Evolutionary conservation across 805 yeast species (phyloP).

Genomic region (Starmerella apis): DNA sequence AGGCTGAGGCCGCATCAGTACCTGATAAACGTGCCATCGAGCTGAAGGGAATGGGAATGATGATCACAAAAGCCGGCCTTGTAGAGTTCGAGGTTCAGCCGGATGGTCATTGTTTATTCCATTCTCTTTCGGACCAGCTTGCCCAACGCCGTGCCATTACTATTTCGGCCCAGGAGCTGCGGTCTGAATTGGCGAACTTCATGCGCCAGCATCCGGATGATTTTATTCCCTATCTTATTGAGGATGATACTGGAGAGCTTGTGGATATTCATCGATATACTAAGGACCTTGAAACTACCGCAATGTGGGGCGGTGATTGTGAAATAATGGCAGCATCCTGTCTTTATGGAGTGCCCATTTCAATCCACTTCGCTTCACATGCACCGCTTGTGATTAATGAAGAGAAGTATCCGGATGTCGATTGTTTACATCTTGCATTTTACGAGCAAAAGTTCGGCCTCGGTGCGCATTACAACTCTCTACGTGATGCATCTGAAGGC

Average conservation of each 20-base stretch:
- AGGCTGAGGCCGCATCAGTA: conserved; percentile 51
- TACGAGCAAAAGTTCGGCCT: conserved; percentile 78
- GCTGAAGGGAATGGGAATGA: conserved; percentile 47
- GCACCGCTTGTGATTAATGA: conserved; percentile 56
- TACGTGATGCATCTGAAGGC: conserved; percentile 29
- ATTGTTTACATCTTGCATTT: conserved; percentile 60
- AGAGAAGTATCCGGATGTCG: conserved; percentile 35
- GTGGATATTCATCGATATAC: conserved; percentile 61
- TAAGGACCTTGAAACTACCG: conserved; percentile 55
- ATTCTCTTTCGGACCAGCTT: conserved; percentile 74
- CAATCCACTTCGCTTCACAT: conserved; percentile 68
- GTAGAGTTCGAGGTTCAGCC: conserved; percentile 62
- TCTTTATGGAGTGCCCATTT: conserved; percentile 61
- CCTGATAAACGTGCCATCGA: conserved; percentile 68
- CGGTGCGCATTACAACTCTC: conserved; percentile 91
- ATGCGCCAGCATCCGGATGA: conserved; percentile 56
- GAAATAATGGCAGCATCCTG: conserved; percentile 75
- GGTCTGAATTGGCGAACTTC: conserved; percentile 55
- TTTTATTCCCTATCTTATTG: conserved; percentile 72
- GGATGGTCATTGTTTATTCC: conserved; percentile 90
- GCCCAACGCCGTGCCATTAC: conserved; percentile 39
- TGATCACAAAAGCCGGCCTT: conserved; percentile 44
- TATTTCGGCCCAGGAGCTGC: conserved; percentile 41
- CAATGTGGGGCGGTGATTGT: conserved; percentile 94
- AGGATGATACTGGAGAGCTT: conserved; percentile 57